These are phyloP conservation scores for Linnemannia exigua DNA, from an alignment of 192 early-diverging fungal species.

Conservation along the genomic window DNA sequence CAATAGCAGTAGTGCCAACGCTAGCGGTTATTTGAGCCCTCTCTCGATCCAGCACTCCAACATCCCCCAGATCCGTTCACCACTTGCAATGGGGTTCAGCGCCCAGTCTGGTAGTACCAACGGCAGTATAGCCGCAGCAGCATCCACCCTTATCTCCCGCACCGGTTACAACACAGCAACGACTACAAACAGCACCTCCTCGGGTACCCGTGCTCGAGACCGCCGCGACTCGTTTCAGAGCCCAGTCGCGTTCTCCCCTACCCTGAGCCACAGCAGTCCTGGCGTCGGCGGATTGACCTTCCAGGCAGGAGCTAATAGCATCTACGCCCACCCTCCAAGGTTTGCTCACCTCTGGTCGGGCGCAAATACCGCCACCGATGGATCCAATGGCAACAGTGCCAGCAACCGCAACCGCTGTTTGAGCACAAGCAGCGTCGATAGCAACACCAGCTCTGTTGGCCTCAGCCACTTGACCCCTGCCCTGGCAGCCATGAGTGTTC, in stretches of 20 bases:
- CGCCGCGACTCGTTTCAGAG: slow-evolving; percentile 40
- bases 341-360: slow-evolving; percentile 27
- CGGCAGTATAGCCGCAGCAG: slow-evolving; percentile 10
- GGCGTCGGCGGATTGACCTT: slow-evolving; percentile 3
- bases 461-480: slow-evolving; percentile 45
- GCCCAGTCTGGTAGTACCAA: slow-evolving; percentile 1
- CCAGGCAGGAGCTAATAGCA: not conserved
- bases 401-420: slow-evolving; percentile 41
- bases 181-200: slow-evolving; percentile 11
- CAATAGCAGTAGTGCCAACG: slow-evolving; percentile 12
- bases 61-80: slow-evolving; percentile 44
- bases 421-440: slow-evolving; percentile 49
- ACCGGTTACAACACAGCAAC: not conserved
- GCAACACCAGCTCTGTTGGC: slow-evolving; percentile 49
- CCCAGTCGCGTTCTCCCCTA: slow-evolving; percentile 41
- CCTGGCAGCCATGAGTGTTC: slow-evolving; percentile 44
- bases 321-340: slow-evolving; percentile 23
- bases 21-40: slow-evolving; percentile 32
- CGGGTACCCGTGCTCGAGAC: slow-evolving; percentile 21
- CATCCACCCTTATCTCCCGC: not conserved
- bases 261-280: slow-evolving; percentile 31
- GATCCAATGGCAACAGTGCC: not conserved
- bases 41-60: slow-evolving; percentile 24
- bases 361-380: not conserved
- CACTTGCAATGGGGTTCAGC: slow-evolving; percentile 42